A percentile compares a stretch with the other conserved stretches of the same genome.
phyloP scores from a whole-genome alignment of 2,329 filamentous ascomycete genomes.

The Dothistroma septosporum region DNA sequence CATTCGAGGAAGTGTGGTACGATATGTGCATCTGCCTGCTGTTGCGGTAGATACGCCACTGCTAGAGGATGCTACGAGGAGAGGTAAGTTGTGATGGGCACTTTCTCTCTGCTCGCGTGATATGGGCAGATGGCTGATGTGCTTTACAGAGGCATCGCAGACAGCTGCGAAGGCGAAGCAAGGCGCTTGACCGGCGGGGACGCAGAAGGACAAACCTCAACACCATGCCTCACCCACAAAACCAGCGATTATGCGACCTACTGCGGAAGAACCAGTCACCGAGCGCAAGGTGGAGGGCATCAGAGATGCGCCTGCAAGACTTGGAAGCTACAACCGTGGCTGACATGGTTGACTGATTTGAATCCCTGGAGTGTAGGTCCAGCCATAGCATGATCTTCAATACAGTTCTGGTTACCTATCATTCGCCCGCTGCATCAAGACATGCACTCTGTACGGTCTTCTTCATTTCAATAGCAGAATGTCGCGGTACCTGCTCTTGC shows the following conservation, averaged over 20 bases:
- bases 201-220: neutral
- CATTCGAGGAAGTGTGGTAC: conserved; percentile 85
- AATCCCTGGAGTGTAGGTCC: neutral
- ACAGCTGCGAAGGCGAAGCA: conserved; percentile 36
- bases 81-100: conserved; percentile 53
- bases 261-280: no score
- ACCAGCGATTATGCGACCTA: no score
- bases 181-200: conserved; percentile 6
- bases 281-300: no score
- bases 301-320: neutral
- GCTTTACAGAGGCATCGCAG: conserved; percentile 30
- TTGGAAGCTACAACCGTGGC: neutral
- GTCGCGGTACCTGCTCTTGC: no score
- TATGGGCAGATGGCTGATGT: conserved; percentile 3
- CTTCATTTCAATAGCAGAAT: no score
- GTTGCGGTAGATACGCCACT: conserved; percentile 78
- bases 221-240: neutral
- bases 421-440: neutral
- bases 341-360: neutral
- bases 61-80: conserved; percentile 83
- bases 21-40: conserved; percentile 84
- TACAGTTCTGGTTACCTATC: conserved; percentile 22
- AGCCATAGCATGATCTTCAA: conserved; percentile 5
- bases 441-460: no score
- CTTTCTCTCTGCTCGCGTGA: neutral